Evolutionary conservation across 257 asterid species (phyloP).

Genomic region (Cynanchum wilfordii): DNA sequence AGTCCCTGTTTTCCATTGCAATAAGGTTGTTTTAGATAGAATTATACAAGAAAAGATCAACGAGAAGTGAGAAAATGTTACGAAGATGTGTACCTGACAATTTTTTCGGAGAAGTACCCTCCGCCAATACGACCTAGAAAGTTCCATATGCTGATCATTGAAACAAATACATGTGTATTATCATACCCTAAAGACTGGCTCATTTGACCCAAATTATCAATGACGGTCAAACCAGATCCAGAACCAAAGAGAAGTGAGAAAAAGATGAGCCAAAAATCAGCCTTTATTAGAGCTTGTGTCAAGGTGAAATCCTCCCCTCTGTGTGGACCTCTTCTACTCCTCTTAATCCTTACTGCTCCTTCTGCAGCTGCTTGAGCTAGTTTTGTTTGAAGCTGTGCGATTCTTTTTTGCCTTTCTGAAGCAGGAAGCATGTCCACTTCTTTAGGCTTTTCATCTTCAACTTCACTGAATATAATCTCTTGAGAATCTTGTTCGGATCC

Average conservation of each 20-base stretch:
- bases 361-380: slow-evolving; percentile 49
- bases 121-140: slow-evolving; percentile 56
- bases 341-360: slow-evolving; percentile 51
- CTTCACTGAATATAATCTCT: slow-evolving; percentile 53
- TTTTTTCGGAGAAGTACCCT: slow-evolving; percentile 48
- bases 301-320: slow-evolving; percentile 55
- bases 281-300: slow-evolving; percentile 44
- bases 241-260: slow-evolving; percentile 48
- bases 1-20: slow-evolving; percentile 47
- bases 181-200: slow-evolving; percentile 50
- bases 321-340: slow-evolving; percentile 38
- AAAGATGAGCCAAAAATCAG: slow-evolving; percentile 51
- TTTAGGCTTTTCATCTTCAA: slow-evolving; percentile 50
- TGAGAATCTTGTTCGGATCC: slow-evolving; percentile 26
- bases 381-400: slow-evolving; percentile 36
- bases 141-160: slow-evolving; percentile 61
- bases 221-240: slow-evolving; percentile 53
- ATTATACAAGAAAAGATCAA: neutral
- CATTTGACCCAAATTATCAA: slow-evolving; percentile 55
- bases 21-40: slow-evolving; percentile 14
- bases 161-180: slow-evolving; percentile 47
- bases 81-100: slow-evolving; percentile 31
- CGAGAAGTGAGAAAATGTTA: neutral
- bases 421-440: slow-evolving; percentile 48
- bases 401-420: slow-evolving; percentile 37